phyloP scores from a whole-genome alignment of 306 rosid genomes.

The Corylus heterophylla region DNA sequence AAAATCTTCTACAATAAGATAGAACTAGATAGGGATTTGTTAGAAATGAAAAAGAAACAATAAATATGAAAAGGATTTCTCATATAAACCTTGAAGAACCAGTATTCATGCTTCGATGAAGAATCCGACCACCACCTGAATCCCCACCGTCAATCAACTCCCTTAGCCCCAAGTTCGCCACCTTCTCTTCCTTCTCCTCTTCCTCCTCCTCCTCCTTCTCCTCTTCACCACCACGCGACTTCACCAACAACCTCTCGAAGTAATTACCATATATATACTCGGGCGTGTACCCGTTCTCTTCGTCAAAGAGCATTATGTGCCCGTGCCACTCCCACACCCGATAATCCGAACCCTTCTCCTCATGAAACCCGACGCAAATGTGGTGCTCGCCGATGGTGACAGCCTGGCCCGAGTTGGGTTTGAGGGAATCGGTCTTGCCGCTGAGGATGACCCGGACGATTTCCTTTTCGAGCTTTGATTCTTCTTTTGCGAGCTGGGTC shows the following conservation, averaged over 20 bases:
- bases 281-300: constrained; percentile 71
- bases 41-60: no score
- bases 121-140: constrained; percentile 60
- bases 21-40: no score
- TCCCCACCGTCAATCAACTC: constrained; percentile 70
- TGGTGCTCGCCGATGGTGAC: constrained; percentile 74
- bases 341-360: constrained; percentile 73
- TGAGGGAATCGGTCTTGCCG: constrained; percentile 57
- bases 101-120: constrained; percentile 78
- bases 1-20: background rate
- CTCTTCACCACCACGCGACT: constrained; percentile 16
- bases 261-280: constrained; percentile 93
- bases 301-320: constrained; percentile 77
- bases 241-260: constrained; percentile 63
- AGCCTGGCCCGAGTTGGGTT: constrained; percentile 90
- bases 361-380: constrained; percentile 77
- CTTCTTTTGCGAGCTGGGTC: constrained; percentile 52
- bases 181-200: constrained; percentile 38
- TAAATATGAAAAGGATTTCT: background rate
- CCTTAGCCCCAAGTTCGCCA: constrained; percentile 60
- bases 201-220: constrained; percentile 24
- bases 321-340: constrained; percentile 99
- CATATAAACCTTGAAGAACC: constrained; percentile 61
- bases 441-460: constrained; percentile 55
- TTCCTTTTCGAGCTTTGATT: constrained; percentile 64